Conservation (phyloP, 495 filamentous ascomycete species). For the Penicillium cinerascens region DNA sequence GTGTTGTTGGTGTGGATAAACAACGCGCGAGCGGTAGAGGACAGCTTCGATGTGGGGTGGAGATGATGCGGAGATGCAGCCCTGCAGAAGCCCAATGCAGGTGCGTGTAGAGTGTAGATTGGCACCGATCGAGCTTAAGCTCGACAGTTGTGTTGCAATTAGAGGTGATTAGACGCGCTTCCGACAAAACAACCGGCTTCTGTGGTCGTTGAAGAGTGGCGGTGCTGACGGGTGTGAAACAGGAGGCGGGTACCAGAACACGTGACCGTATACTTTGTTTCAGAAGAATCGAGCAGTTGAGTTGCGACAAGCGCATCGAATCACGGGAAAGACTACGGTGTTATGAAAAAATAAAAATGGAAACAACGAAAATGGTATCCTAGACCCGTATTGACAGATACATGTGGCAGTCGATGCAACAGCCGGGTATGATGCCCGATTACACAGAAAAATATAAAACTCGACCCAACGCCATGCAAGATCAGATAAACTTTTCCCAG, state of each 20-base stretch:
- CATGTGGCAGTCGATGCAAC: constrained; percentile 30
- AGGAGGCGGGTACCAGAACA: constrained; percentile 5
- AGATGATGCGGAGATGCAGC: constrained; percentile 20
- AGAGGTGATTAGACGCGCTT: constrained; percentile 2
- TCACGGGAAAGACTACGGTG: neutral
- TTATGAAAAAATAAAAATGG: neutral
- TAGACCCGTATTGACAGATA: constrained; percentile 15
- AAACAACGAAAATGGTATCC: constrained; percentile 3
- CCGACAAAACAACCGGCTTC: constrained; percentile 25
- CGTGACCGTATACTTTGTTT: constrained; percentile 15
- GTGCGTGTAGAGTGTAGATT: neutral
- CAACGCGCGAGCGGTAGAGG: constrained; percentile 6
- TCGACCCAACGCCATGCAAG: constrained; percentile 44
- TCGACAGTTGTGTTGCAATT: neutral
- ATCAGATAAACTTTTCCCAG: constrained; percentile 32
- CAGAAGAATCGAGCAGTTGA: constrained; percentile 6
- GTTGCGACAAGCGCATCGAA: neutral
- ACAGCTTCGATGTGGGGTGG: constrained; percentile 24
- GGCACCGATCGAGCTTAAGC: neutral
- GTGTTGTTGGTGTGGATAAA: neutral
- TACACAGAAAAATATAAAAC: constrained; percentile 18
- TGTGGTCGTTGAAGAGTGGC: constrained; percentile 6
- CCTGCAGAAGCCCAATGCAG: constrained; percentile 3
- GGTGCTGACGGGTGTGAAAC: constrained; percentile 8
- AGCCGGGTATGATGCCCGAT: constrained; percentile 41